Base-by-base conservation (phyloP, 1,284 basidiomycete species). In the Psilocybe mexicana region DNA sequence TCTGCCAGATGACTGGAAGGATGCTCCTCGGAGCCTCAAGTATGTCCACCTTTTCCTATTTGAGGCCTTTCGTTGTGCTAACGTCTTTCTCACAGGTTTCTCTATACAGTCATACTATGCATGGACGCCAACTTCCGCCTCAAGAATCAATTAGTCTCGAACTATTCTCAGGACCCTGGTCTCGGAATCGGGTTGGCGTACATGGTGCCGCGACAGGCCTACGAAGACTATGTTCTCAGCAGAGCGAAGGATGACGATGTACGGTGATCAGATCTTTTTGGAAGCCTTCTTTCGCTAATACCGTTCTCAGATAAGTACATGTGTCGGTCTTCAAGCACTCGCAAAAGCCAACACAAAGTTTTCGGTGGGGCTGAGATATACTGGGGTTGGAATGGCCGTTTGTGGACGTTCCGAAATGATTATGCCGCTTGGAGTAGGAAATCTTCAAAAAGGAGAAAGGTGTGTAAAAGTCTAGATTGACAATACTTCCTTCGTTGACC, bases 111-210 rank as follows among this genome's bases (percentile, higher is more conserved):
- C 30, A 33, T 33, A 4, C 8, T 33, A 33, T 33, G 30, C 8
- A 33, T 33, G 18, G 30, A 43, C 43, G 53, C 25, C 5, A 47
- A 47, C 26, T 54, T 54, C 18, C 53, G 43, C 1, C 30, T 33
- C 30, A 33, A 8, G 30, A 33, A 33, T 8, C 30, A 33, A 33
- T 6, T 33, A 8, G 58, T 60, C 2, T 60, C 58, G 2, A 56
- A 52, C 24, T 52, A 56, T 23, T 46, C 43, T 1, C 43, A 48
- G 4, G 54, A 57, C 12, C 58, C 58, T 1, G 58, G 54, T 0
- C 24, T 60, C 4, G 58, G 58, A 7, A 52, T 48, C 1, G 58
- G 58, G 6, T 35, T 26, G 50, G 47, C 58, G 14, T 57, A 60
- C 38, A 56, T 60, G 54, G 53, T 60, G 7, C 24, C 49, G 14